phyloP scores from a whole-genome alignment of 2,329 filamentous ascomycete genomes.

The Emydomyces testavorans region DNA sequence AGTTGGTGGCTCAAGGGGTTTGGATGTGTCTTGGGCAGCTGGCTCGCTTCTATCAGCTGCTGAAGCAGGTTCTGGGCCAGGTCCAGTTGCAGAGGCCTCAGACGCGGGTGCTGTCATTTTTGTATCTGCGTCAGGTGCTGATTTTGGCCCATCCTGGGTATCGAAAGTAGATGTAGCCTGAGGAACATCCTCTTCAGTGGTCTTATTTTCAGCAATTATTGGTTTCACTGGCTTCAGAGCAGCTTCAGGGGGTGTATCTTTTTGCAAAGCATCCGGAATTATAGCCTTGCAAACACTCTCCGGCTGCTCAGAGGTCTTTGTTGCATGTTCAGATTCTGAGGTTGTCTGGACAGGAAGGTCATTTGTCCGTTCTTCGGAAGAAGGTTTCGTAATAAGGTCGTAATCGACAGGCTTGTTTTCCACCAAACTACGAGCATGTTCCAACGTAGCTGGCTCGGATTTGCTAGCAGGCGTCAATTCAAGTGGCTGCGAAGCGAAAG shows the following conservation, averaged over 20 bases:
- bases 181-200: background rate
- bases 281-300: background rate
- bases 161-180: background rate
- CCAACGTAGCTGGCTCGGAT: background rate
- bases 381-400: background rate
- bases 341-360: background rate
- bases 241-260: background rate
- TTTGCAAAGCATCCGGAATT: background rate
- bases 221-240: background rate
- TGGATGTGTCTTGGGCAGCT: constrained; percentile 16
- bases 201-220: background rate
- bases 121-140: background rate
- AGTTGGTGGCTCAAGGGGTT: constrained; percentile 14
- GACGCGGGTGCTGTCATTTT: constrained; percentile 6
- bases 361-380: background rate
- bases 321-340: background rate
- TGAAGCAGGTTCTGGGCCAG: constrained; percentile 12
- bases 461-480: background rate
- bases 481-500: background rate
- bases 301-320: background rate
- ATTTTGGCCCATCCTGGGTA: background rate
- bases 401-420: background rate
- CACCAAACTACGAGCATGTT: background rate
- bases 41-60: constrained; percentile 11
- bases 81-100: constrained; percentile 7